Evolutionary conservation across 805 yeast species (phyloP).

Genomic region (Lipomyces yamadae): DNA sequence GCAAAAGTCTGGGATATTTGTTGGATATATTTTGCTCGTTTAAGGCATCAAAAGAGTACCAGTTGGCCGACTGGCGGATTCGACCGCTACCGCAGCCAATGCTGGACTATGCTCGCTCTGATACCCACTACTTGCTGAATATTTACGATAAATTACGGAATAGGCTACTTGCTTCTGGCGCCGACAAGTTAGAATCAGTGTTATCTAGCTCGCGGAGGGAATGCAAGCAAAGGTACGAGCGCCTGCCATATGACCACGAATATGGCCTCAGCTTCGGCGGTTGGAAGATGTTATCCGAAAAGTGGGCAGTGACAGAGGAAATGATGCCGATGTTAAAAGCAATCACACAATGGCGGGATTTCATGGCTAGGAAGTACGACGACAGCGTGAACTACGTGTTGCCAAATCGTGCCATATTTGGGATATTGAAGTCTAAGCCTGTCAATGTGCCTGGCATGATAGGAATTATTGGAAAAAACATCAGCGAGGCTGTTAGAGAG

Average conservation of each 20-base stretch:
- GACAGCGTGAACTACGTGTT: slow-evolving; percentile 83
- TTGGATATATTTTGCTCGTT: slow-evolving; percentile 81
- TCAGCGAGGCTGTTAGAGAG: slow-evolving; percentile 16
- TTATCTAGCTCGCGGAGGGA: slow-evolving; percentile 76
- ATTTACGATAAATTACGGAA: slow-evolving; percentile 77
- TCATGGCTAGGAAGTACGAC: slow-evolving; percentile 71
- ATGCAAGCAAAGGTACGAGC: slow-evolving; percentile 81
- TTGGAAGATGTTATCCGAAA: slow-evolving; percentile 65
- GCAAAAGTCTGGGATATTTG: slow-evolving; percentile 80
- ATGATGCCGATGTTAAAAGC: slow-evolving; percentile 60
- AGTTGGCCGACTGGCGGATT: slow-evolving; percentile 94
- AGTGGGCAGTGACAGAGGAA: slow-evolving; percentile 62
- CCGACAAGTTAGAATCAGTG: slow-evolving; percentile 53
- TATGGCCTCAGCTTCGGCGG: slow-evolving; percentile 53
- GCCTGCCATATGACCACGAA: slow-evolving; percentile 60
- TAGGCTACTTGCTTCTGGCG: slow-evolving; percentile 49
- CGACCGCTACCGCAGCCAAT: slow-evolving; percentile 80
- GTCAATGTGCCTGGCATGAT: slow-evolving; percentile 61
- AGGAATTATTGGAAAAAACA: slow-evolving; percentile 49
- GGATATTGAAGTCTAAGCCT: slow-evolving; percentile 64
- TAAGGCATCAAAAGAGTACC: slow-evolving; percentile 90
- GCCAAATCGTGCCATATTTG: slow-evolving; percentile 77
- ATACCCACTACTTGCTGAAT: slow-evolving; percentile 86
- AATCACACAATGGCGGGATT: slow-evolving; percentile 84
- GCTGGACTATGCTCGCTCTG: slow-evolving; percentile 88